These are phyloP conservation scores for Kodamaea restingae DNA, from an alignment of 805 yeast genomes.

Conservation along the genomic window DNA sequence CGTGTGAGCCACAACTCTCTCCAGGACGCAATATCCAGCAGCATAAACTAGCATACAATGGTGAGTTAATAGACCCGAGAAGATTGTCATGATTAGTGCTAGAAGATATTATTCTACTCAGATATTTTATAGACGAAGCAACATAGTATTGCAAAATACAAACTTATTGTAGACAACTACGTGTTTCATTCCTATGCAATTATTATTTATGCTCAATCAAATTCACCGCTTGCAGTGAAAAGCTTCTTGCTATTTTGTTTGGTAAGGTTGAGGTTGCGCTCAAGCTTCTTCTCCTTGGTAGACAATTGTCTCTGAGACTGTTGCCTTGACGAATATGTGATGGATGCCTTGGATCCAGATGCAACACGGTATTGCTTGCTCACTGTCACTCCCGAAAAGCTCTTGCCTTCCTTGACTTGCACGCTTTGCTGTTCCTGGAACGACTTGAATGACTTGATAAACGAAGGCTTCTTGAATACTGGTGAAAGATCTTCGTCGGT, in stretches of 20 bases:
- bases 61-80: not conserved
- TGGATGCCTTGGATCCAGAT: conserved; percentile 53
- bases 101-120: too few relatives aligned
- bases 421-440: conserved; percentile 33
- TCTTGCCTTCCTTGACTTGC: conserved; percentile 37
- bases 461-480: conserved; percentile 41
- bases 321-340: conserved; percentile 47
- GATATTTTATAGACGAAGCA: too few relatives aligned
- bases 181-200: too few relatives aligned
- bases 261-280: conserved; percentile 19
- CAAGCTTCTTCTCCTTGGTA: conserved; percentile 24
- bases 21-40: conserved; percentile 39
- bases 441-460: conserved; percentile 45
- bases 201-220: too few relatives aligned
- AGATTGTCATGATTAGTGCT: not conserved
- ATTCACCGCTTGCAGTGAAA: conserved; percentile 16
- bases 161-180: too few relatives aligned
- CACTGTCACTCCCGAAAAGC: conserved; percentile 47
- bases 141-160: too few relatives aligned
- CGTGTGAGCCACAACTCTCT: conserved; percentile 46
- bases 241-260: conserved; percentile 17
- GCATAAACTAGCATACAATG: conserved; percentile 4
- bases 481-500: conserved; percentile 37
- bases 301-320: conserved; percentile 21
- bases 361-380: conserved; percentile 53